These are phyloP conservation scores for Dactylellina leptospora DNA, from an alignment of 2,329 filamentous ascomycete genomes.

Conservation along the genomic window DNA sequence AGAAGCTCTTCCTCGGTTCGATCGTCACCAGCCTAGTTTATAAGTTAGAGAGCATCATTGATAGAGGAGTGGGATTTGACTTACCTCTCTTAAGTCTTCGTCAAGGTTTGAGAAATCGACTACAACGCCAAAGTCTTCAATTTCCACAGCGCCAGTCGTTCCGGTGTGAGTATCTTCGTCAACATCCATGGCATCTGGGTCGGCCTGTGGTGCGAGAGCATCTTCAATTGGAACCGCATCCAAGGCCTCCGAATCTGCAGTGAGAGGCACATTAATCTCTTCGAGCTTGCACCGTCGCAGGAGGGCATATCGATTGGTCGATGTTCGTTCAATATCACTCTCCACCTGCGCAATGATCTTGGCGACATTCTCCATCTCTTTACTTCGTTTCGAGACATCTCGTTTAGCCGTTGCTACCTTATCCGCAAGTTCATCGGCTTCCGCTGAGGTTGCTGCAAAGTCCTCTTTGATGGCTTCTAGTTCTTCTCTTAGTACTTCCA, in stretches of 20 bases:
- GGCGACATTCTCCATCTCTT: conserved; percentile 78
- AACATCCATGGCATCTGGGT: conserved; percentile 90
- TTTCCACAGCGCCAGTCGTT: conserved; percentile 68
- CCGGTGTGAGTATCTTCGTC: conserved; percentile 71
- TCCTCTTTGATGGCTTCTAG: conserved; percentile 78
- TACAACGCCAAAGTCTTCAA: conserved; percentile 90
- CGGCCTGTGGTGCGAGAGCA: conserved; percentile 72
- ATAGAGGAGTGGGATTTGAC: conserved; percentile 57
- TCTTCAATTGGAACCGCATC: conserved; percentile 90
- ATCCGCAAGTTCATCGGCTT: conserved; percentile 74
- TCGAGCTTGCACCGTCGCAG: conserved; percentile 91
- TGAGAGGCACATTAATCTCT: conserved; percentile 85
- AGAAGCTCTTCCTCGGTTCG: conserved; percentile 74
- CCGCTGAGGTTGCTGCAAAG: conserved; percentile 73
- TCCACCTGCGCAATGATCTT: conserved; percentile 83
- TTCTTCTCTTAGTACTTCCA: conserved; percentile 77
- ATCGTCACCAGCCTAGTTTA: conserved; percentile 52
- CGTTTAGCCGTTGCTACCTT: conserved; percentile 79
- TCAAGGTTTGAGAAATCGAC: conserved; percentile 84
- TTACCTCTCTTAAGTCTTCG: conserved; percentile 80
- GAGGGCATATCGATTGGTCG: conserved; percentile 81
- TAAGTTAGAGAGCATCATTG: conserved; percentile 16
- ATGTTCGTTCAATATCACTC: conserved; percentile 83
- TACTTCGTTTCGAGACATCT: conserved; percentile 83
- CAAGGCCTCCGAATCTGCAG: conserved; percentile 73